Base-by-base conservation (phyloP, 1,284 basidiomycete genomes). In the Grifola frondosa region DNA sequence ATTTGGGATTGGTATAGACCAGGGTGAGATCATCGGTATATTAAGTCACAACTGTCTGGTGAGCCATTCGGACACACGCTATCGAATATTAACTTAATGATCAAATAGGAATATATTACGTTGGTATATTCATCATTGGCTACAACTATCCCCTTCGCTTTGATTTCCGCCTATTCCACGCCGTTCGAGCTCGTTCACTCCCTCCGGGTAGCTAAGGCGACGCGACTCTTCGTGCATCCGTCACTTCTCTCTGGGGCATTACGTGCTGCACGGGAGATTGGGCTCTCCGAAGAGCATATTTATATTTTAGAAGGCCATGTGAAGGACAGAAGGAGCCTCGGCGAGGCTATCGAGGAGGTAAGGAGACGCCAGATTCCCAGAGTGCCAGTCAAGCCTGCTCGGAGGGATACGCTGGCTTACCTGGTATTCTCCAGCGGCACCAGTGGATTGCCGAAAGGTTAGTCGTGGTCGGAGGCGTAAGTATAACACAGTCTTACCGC, bases 371-470 rank as follows among this genome's bases (percentile, higher is more conserved):
- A 65, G 1, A 52, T 75, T 3, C 69, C 75, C 6, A 58, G 66
- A 3, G 54, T 77, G 2, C 63, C 66, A 1, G 62, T 78, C 13
- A 70, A 69, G 28, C 69, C 71, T 0, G 83, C 77, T 1, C 67
- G 57, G 23, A 71, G 67, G 25, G 65, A 81, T 51, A 85, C 84
- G 0, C 64, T 88, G 1, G 86, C 84, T 1, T 87, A 88, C 60
- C 65, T 90, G 1, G 63, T 84, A 0, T 88, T 88, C 56, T 89
- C 86, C 1, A 89, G 86, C 52, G 87, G 86, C 23, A 89, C 87
- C 1, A 87, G 75, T 44, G 87, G 87, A 2, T 64, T 81, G 4
- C 86, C 87, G 0, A 89, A 89, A 74, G 86, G 86, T 84, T 24
- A 15, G 36, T 59, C 30, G 30, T 17, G 13, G 13, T 17, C 19